Evolutionary conservation across 331 rosid genomes (phyloP), one percentile per base, ranked within the genome.

Genomic region (Malus hybrid): DNA sequence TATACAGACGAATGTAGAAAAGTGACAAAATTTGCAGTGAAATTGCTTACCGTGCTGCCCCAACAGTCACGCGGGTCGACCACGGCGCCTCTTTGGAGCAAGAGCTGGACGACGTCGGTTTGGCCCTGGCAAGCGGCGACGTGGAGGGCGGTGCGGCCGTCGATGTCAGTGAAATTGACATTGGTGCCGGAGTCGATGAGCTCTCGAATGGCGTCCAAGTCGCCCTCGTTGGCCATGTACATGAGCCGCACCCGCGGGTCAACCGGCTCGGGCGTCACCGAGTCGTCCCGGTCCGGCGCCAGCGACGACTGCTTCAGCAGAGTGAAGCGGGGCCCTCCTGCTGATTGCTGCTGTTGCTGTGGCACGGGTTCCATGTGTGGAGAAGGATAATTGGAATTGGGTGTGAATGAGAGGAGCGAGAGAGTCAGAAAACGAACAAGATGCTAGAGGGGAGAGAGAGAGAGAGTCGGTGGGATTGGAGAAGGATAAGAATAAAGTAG

Each of bases 161-260:
- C 99, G 39, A 81, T 86, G 86, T 94, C 97, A 12, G 68, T 75
- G 87, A 88, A 94, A 69, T 91, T 91, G 68, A 87, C 97, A 73
- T 91, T 82, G 28, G 66, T 76, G 2, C 97, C 97, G 3, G 84
- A 82, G 77, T 88, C 95, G 70, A 94, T 44, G 0, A 91, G 88
- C 86, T 86, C 91, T 71, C 80, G 61, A 19, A 94, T 94, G 64
- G 91, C 93, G 16, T 87, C 89, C 85, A 88, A 46, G 79, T 94
- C 92, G 0, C 97, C 96, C 78, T 91, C 99, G 74, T 90, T 91
- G 4, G 95, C 90, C 83, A 87, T 65, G 77, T 94, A 94, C 99
- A 94, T 91, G 76, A 94, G 74, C 50, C 95, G 57, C 42, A 86
- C 78, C 33, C 77, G 34, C 16, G 82, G 79, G 80, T 93, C 93